Percentiles rank a stretch among this genome's conserved stretches.
phyloP scores from a whole-genome alignment of 495 filamentous ascomycete species.

The Filosporella fistucella region DNA sequence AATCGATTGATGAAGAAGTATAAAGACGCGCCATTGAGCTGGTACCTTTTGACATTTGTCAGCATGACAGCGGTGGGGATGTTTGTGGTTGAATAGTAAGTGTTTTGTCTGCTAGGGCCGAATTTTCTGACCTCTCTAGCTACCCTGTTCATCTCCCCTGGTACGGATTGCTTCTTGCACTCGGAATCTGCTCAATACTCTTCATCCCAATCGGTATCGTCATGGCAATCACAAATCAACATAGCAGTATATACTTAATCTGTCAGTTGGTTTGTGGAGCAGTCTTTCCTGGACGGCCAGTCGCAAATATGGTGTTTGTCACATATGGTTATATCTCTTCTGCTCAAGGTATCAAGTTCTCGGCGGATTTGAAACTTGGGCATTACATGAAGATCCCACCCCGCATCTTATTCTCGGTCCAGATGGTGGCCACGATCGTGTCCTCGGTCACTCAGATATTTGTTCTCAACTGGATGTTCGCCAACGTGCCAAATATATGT shows the following conservation, averaged over 20 bases:
- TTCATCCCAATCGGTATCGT: slow-evolving; percentile 81
- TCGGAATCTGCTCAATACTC: slow-evolving; percentile 65
- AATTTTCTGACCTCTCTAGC: slow-evolving; percentile 30
- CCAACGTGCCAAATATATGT: slow-evolving; percentile 70
- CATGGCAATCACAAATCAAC: slow-evolving; percentile 82
- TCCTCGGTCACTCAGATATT: slow-evolving; percentile 76
- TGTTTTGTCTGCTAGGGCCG: slow-evolving; percentile 1
- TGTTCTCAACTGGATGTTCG: slow-evolving; percentile 88
- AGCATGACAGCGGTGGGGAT: slow-evolving; percentile 70
- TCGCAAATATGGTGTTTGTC: slow-evolving; percentile 87
- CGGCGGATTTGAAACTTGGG: slow-evolving; percentile 80
- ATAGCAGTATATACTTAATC: slow-evolving; percentile 74
- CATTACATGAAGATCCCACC: slow-evolving; percentile 95
- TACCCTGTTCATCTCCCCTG: slow-evolving; percentile 72
- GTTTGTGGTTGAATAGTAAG: slow-evolving; percentile 77
- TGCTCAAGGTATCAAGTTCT: slow-evolving; percentile 81
- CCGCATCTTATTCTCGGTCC: slow-evolving; percentile 70
- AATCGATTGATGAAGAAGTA: slow-evolving; percentile 72
- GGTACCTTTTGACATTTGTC: slow-evolving; percentile 69
- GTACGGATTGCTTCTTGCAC: slow-evolving; percentile 73
- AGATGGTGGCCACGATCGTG: slow-evolving; percentile 75
- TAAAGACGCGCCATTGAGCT: slow-evolving; percentile 68
- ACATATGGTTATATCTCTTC: slow-evolving; percentile 82
- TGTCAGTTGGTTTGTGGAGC: slow-evolving; percentile 78
- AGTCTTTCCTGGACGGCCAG: slow-evolving; percentile 73